Evolutionary conservation across 768 basidiomycete genomes (phyloP).

Genomic region (Suillus bovinus): DNA sequence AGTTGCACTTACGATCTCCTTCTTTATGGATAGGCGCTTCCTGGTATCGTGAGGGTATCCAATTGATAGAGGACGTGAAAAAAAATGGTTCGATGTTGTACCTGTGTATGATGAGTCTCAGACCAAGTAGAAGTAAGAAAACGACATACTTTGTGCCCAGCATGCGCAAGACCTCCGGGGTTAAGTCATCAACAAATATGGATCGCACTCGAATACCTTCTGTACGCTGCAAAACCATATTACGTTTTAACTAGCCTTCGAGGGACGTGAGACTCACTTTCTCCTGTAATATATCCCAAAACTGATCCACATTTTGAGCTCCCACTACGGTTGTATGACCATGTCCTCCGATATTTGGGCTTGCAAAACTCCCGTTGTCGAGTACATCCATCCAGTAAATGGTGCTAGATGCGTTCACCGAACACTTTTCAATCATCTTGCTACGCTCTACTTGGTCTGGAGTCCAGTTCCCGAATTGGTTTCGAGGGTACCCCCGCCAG

Average conservation of each 20-base stretch:
- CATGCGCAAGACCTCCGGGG: conserved; percentile 54
- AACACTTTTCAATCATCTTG: conserved; percentile 27
- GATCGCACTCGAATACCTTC: conserved; percentile 43
- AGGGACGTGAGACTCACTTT: conserved; percentile 33
- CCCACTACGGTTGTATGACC: conserved; percentile 1
- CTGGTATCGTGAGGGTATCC: conserved; percentile 68
- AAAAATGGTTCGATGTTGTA: conserved; percentile 64
- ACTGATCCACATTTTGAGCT: conserved; percentile 21
- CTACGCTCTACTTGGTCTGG: conserved; percentile 30
- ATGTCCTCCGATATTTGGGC: neutral
- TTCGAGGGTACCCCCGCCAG: conserved; percentile 29
- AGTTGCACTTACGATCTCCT: conserved; percentile 53
- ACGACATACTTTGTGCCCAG: conserved; percentile 50
- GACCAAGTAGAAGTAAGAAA: neutral
- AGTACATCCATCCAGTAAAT: conserved; percentile 29
- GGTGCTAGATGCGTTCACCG: conserved; percentile 16
- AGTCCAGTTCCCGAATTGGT: conserved; percentile 34
- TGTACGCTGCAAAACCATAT: conserved; percentile 33
- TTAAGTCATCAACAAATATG: conserved; percentile 51
- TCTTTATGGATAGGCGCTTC: conserved; percentile 40
- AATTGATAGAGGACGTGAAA: conserved; percentile 62
- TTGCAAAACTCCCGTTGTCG: conserved; percentile 14
- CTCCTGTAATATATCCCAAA: conserved; percentile 35
- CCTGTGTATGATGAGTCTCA: conserved; percentile 22
- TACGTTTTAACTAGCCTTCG: neutral